Conservation (phyloP, 2,329 filamentous ascomycete genomes). For the Nigrograna mackinnonii region DNA sequence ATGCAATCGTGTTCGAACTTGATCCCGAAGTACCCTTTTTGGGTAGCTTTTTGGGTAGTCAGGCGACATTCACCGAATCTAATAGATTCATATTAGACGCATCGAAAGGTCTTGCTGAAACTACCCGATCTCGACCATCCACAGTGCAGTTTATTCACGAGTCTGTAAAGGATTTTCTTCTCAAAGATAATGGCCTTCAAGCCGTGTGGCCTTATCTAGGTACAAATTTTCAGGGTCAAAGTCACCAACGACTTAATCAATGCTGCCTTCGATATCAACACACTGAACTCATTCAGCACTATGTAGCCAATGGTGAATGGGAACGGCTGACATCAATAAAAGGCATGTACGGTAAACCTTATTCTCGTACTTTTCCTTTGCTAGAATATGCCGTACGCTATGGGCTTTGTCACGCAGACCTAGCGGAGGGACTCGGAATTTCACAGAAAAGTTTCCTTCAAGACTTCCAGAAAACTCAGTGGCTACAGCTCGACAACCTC, state of each 20-base stretch:
- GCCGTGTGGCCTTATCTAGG: conserved; percentile 36
- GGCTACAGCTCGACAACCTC: conserved; percentile 34
- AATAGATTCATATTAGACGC: conserved; percentile 14
- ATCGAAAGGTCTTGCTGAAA: conserved; percentile 17
- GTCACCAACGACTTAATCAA: conserved; percentile 50
- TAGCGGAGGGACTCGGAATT: conserved; percentile 29
- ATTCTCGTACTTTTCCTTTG: conserved; percentile 52
- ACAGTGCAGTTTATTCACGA: conserved; percentile 36
- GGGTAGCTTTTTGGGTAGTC: too few species aligned
- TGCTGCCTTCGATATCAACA: conserved; percentile 49
- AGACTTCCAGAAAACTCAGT: conserved; percentile 23
- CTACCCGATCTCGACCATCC: conserved; percentile 9
- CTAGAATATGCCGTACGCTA: conserved; percentile 49
- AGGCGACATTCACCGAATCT: conserved; percentile 8
- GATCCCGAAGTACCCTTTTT: not conserved
- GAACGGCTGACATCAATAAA: too few species aligned
- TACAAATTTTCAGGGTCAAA: conserved; percentile 32
- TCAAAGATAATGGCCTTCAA: conserved; percentile 36
- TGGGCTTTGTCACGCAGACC: conserved; percentile 49
- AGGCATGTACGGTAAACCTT: too few species aligned
- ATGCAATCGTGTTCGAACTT: conserved; percentile 8
- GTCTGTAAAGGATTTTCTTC: conserved; percentile 42
- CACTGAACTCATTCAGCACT: too few species aligned
- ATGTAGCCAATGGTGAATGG: conserved; percentile 1
- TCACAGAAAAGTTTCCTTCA: conserved; percentile 11